Conservation (phyloP, 495 filamentous ascomycete genomes). For the Penicillium odoratum region DNA sequence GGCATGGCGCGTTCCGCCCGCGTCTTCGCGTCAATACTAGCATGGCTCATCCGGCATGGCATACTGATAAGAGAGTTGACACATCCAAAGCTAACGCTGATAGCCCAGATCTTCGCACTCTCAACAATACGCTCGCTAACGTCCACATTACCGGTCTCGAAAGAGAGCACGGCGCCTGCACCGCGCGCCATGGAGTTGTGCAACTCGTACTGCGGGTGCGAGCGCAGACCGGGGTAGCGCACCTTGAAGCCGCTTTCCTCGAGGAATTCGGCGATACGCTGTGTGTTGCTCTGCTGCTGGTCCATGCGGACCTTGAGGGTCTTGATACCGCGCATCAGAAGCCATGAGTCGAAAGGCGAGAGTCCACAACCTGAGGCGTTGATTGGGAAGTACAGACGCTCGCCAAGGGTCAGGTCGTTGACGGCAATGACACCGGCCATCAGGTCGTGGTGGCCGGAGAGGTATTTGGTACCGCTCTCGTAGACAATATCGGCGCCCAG, state of each 20-base stretch:
- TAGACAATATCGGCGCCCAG: slow-evolving; percentile 95
- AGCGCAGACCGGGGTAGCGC: slow-evolving; percentile 88
- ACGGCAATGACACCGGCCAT: slow-evolving; percentile 96
- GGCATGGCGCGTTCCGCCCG: slow-evolving; percentile 86
- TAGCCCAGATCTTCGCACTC: slow-evolving; percentile 86
- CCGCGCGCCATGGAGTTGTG: slow-evolving; percentile 94
- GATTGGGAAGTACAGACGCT: slow-evolving; percentile 93
- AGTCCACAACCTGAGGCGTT: slow-evolving; percentile 93
- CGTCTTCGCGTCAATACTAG: slow-evolving; percentile 95
- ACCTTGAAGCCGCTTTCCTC: slow-evolving; percentile 91
- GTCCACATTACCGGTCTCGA: slow-evolving; percentile 84
- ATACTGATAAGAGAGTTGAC: slow-evolving; percentile 98
- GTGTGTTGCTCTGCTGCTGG: slow-evolving; percentile 91
- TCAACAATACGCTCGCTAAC: slow-evolving; percentile 93
- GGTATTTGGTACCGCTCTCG: slow-evolving; percentile 96
- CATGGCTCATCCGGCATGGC: slow-evolving; percentile 99
- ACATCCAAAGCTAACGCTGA: slow-evolving; percentile 95
- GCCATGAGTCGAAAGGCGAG: slow-evolving; percentile 92
- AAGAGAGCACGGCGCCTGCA: slow-evolving; percentile 89
- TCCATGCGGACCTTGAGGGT: slow-evolving; percentile 98
- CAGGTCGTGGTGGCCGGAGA: slow-evolving; percentile 96
- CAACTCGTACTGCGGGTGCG: slow-evolving; percentile 93
- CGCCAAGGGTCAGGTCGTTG: slow-evolving; percentile 76
- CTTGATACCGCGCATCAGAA: slow-evolving; percentile 91
- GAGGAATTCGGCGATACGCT: slow-evolving; percentile 87